A percentile compares a stretch with the other conserved stretches of the same genome.
phyloP scores from a whole-genome alignment of 352 stramenopile genomes.

The Globisporangium iwayamae region DNA sequence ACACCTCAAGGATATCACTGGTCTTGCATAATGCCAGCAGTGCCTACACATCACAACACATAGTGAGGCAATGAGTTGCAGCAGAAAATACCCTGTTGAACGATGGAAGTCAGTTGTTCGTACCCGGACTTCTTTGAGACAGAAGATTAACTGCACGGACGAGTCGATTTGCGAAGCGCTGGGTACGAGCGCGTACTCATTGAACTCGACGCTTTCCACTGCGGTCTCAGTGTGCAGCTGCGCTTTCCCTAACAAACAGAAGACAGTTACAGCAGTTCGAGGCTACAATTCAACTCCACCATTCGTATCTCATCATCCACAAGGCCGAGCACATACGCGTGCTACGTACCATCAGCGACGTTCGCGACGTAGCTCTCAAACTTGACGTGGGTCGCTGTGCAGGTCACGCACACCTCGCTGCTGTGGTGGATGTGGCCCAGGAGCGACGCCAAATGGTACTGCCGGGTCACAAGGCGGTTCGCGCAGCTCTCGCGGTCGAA shows the following conservation, averaged over 20 bases:
- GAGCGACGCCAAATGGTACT: slow-evolving; percentile 73
- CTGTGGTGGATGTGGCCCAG: slow-evolving; percentile 81
- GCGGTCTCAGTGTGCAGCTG: slow-evolving; percentile 83
- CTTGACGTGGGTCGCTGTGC: slow-evolving; percentile 54
- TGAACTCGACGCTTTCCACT: slow-evolving; percentile 75
- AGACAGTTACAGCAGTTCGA: not conserved
- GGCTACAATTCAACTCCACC: too few species aligned
- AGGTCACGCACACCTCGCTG: slow-evolving; percentile 73
- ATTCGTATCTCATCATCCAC: not conserved
- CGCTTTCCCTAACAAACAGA: slow-evolving; percentile 33
- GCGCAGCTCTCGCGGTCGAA: slow-evolving; percentile 60
- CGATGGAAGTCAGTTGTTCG: slow-evolving; percentile 4
- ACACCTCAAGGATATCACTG: slow-evolving; percentile 68
- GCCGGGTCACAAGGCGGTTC: slow-evolving; percentile 52
- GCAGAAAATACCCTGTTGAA: not conserved
- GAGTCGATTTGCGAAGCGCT: slow-evolving; percentile 33
- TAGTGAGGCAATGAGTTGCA: not conserved
- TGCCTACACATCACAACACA: slow-evolving; percentile 19
- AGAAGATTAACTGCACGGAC: slow-evolving; percentile 78
- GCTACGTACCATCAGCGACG: slow-evolving; percentile 34
- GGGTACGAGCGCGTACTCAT: slow-evolving; percentile 58
- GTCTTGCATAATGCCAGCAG: slow-evolving; percentile 77
- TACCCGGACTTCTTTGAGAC: slow-evolving; percentile 77
- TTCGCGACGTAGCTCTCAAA: slow-evolving; percentile 80
- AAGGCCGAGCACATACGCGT: not conserved